Evolutionary conservation across 2,329 filamentous ascomycete genomes (phyloP).

Genomic region (Aurifilum marmelostoma): DNA sequence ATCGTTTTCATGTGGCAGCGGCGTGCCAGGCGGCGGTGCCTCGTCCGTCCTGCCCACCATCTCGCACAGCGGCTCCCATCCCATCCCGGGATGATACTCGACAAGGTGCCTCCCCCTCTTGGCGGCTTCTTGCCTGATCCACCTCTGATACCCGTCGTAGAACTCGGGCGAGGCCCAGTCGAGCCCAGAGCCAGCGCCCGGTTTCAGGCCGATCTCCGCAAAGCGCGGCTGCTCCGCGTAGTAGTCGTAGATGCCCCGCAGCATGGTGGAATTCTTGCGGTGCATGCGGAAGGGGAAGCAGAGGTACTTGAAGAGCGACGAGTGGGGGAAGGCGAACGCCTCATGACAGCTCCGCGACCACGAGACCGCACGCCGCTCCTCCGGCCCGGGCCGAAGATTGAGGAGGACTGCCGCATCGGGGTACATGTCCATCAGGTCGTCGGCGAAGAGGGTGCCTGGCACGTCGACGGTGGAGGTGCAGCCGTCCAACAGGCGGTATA

Average conservation of each 20-base stretch:
- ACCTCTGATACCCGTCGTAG: conserved; percentile 3
- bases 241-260: not conserved
- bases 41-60: conserved; percentile 2
- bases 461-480: conserved; percentile 36
- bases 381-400: conserved; percentile 31
- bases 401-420: conserved; percentile 39
- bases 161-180: conserved; percentile 10
- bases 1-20: conserved; percentile 41
- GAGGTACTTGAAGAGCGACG: not conserved
- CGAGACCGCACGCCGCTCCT: not conserved
- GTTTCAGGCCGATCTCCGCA: not conserved
- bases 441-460: conserved; percentile 38
- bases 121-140: not conserved
- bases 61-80: conserved; percentile 14
- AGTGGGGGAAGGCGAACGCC: not conserved
- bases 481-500: conserved; percentile 37
- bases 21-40: conserved; percentile 36
- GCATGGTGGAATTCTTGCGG: conserved; percentile 2
- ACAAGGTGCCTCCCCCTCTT: conserved; percentile 4
- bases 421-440: conserved; percentile 44
- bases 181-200: not conserved
- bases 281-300: conserved; percentile 9
- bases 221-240: conserved; percentile 8
- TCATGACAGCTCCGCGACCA: conserved; percentile 6
- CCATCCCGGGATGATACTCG: conserved; percentile 11